A percentile compares a stretch with the other conserved stretches of the same genome.
Conservation (phyloP, 139 green algal species). For the Closterium sp. region DNA sequence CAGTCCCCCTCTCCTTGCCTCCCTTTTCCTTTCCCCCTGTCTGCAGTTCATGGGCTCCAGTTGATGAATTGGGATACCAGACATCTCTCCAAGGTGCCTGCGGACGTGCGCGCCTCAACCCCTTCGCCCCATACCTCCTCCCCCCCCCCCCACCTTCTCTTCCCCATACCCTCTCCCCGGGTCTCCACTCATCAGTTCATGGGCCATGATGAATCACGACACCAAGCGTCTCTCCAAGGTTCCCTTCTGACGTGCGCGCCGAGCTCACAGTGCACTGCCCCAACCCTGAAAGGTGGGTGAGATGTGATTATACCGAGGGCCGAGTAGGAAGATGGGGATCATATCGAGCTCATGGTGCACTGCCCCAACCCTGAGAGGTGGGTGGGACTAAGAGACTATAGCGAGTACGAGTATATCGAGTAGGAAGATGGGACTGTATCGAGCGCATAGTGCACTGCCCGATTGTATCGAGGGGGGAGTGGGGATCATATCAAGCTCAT, state of each 20-base stretch:
- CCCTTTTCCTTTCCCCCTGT: too few species aligned
- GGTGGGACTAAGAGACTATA: neutral
- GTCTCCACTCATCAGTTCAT: slow-evolving; percentile 58
- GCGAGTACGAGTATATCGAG: too few species aligned
- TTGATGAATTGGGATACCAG: neutral
- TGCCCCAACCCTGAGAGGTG: slow-evolving; percentile 17
- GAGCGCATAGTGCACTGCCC: slow-evolving; percentile 56
- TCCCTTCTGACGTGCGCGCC: slow-evolving; percentile 65
- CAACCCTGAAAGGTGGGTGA: neutral
- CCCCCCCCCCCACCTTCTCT: neutral
- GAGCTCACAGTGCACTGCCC: slow-evolving; percentile 56
- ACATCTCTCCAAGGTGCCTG: neutral
- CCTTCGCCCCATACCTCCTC: neutral
- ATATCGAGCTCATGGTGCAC: slow-evolving; percentile 6
- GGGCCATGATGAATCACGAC: slow-evolving; percentile 87
- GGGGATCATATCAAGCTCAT: neutral
- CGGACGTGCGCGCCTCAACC: neutral
- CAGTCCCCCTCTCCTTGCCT: too few species aligned
- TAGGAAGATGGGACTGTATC: too few species aligned
- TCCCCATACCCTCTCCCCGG: too few species aligned
- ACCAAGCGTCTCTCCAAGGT: slow-evolving; percentile 74
- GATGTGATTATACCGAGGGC: neutral
- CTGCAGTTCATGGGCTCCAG: neutral
- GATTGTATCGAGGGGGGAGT: too few species aligned
- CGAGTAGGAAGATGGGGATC: too few species aligned